phyloP scores from a whole-genome alignment of 176 grass and related monocot species.

The Dactylis glomerata region DNA sequence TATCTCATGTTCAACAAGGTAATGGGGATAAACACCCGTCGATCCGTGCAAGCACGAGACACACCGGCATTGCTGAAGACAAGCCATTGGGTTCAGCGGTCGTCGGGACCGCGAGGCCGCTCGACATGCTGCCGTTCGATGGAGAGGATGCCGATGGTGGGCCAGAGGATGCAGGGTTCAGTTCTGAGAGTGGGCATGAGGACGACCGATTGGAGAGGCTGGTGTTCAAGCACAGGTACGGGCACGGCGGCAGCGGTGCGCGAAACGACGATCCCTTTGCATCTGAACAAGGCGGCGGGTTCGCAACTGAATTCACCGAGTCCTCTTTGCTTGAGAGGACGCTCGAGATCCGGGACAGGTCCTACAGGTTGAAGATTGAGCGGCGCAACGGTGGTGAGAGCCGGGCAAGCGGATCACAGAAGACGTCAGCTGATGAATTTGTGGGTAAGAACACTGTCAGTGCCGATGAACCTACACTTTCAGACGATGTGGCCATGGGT shows the following conservation, averaged over 20 bases:
- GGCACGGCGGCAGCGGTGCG: neutral
- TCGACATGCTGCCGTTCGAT: slow-evolving; percentile 48
- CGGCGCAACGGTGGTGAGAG: neutral
- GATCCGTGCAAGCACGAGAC: neutral
- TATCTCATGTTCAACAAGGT: neutral
- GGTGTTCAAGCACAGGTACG: slow-evolving; percentile 55
- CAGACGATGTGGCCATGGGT: neutral
- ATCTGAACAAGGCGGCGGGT: neutral
- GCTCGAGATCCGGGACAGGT: slow-evolving; percentile 60
- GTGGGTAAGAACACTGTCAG: neutral
- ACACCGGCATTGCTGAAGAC: neutral
- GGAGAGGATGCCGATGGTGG: neutral
- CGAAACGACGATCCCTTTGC: neutral
- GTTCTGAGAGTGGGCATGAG: slow-evolving; percentile 21
- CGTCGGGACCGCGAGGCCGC: neutral
- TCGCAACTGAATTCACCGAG: slow-evolving; percentile 39
- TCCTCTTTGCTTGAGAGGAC: slow-evolving; percentile 67
- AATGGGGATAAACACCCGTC: neutral
- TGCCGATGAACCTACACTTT: neutral
- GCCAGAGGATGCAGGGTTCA: slow-evolving; percentile 29
- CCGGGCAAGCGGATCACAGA: slow-evolving; percentile 5
- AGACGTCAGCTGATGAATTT: neutral
- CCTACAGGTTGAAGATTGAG: slow-evolving; percentile 55
- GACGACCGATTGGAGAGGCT: slow-evolving; percentile 41
- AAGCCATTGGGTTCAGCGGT: neutral